Evolutionary conservation across 225 moss, liverwort and hornwort genomes (phyloP).

Genomic region (Bryoerythrophyllum caledonicum): DNA sequence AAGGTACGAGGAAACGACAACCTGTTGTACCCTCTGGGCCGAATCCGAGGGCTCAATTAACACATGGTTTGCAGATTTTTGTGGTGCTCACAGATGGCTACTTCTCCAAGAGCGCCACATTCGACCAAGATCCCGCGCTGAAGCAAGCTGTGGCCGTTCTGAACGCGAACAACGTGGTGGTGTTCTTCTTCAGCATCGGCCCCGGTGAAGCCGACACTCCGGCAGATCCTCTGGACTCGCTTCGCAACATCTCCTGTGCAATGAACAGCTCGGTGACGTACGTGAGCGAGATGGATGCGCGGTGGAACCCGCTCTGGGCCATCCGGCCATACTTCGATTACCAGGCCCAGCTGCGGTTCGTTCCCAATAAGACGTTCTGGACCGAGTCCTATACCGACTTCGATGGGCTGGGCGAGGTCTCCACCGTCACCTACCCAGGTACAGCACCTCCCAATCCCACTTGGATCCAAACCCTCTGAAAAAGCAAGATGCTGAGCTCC

Average conservation of each 20-base stretch:
- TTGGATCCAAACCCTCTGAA: background rate
- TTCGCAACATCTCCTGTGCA: slow-evolving; percentile 38
- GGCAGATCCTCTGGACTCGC: slow-evolving; percentile 28
- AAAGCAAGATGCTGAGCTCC: background rate
- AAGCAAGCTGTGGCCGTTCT: slow-evolving; percentile 11
- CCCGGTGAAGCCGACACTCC: slow-evolving; percentile 34
- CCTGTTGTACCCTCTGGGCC: background rate
- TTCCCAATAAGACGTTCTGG: slow-evolving; percentile 43
- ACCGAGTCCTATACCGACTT: slow-evolving; percentile 41
- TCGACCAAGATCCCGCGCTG: slow-evolving; percentile 28
- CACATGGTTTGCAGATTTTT: slow-evolving; percentile 35
- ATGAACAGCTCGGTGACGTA: slow-evolving; percentile 55
- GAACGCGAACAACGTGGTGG: slow-evolving; percentile 26
- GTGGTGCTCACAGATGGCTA: slow-evolving; percentile 50
- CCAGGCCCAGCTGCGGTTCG: slow-evolving; percentile 42
- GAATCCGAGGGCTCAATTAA: background rate
- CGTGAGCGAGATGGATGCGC: slow-evolving; percentile 39
- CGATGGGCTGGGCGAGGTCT: slow-evolving; percentile 47
- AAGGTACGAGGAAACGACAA: slow-evolving; percentile 22
- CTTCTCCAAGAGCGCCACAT: slow-evolving; percentile 38
- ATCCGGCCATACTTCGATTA: slow-evolving; percentile 57
- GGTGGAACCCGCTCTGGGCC: slow-evolving; percentile 53
- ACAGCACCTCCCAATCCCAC: background rate
- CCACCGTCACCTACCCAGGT: slow-evolving; percentile 55
- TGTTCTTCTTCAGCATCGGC: slow-evolving; percentile 56